Evolutionary conservation across 2,329 filamentous ascomycete genomes (phyloP), one percentile per base, ranked within the genome.

Genomic region (Penicillium psychrosexuale): DNA sequence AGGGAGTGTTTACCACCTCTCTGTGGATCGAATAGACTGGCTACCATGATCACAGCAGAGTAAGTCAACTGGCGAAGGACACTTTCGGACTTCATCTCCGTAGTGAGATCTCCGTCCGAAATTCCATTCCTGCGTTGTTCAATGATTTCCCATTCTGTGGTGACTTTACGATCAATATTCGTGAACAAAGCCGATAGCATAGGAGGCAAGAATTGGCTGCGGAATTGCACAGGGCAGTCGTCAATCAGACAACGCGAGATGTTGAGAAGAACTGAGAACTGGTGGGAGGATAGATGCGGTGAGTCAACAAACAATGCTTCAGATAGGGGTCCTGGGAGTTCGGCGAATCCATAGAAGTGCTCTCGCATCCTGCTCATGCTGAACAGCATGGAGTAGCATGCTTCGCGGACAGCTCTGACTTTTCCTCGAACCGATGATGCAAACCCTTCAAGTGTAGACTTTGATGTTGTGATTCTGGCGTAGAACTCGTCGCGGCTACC

Each of bases 71-170:
- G 91, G 19, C 94, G 85, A 43, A 99, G 78, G 30, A 99, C 95
- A 68, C 93, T 97, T 72, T 99, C 94, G 7, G 90, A 87, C 74
- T 97, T 96, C 94, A 99, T 99, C 76, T 99, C 94, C 63, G 97
- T 91, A 1, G 89, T 90, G 50, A 99, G 77, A 56, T 90, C 89
- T 52, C 92, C 90, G 19, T 87, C 86, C 3, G 86, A 86, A 1
- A 86, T 82, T 39, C 83, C 82, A 12, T 85, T 77, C 68, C 78
- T 67, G 66, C 75, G 63, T 69, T 79, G 65, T 56, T 86, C 84
- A 55, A 97, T 84, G 61, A 84, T 84, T 58, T 87, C 84, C 94
- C 94, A 99, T 70, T 97, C 93, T 0, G 83, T 80, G 33, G 85
- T 89, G 60, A 97, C 89, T 75, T 97, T 97, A 38, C 81, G 78